A percentile compares a stretch with the other conserved stretches of the same genome.
phyloP scores from a whole-genome alignment of 495 filamentous ascomycete species.

The Daldinia vernicosa region DNA sequence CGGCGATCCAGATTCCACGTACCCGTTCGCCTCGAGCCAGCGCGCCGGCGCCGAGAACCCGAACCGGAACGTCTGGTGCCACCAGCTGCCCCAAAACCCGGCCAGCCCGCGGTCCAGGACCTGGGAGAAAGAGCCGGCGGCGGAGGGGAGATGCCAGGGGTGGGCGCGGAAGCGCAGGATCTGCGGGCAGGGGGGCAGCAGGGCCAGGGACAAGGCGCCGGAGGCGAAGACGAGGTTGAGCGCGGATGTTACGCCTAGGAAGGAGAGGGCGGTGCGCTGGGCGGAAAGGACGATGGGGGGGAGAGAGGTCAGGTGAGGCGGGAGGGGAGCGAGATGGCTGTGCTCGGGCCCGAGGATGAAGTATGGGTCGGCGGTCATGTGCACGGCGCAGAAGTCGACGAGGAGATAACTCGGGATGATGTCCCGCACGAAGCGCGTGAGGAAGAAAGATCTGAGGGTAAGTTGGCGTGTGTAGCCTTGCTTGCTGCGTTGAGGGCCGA shows the following conservation, averaged over 20 bases:
- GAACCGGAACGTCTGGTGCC: conserved; percentile 87
- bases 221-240: conserved; percentile 62
- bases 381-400: conserved; percentile 71
- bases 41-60: conserved; percentile 68
- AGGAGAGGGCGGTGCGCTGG: conserved; percentile 61
- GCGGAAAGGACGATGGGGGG: conserved; percentile 51
- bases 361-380: conserved; percentile 79
- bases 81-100: conserved; percentile 85
- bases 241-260: conserved; percentile 61
- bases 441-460: conserved; percentile 58
- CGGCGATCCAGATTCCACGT: conserved; percentile 23
- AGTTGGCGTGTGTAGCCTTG: conserved; percentile 50
- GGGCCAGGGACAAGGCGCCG: conserved; percentile 56
- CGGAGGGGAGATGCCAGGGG: conserved; percentile 72
- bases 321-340: conserved; percentile 44
- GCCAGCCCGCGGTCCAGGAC: conserved; percentile 73
- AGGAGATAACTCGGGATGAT: conserved; percentile 66
- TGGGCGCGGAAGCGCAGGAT: conserved; percentile 57
- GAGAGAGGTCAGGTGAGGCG: conserved; percentile 55
- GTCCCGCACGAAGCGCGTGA: conserved; percentile 50
- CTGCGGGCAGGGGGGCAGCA: conserved; percentile 55
- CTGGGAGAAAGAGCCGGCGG: conserved; percentile 65
- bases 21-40: conserved; percentile 58
- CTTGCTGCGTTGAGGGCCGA: conserved; percentile 47
- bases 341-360: conserved; percentile 64